Evolutionary conservation across 352 stramenopile genomes (phyloP), one percentile per base, ranked within the genome.

Genomic region (Phytophthora capsici): DNA sequence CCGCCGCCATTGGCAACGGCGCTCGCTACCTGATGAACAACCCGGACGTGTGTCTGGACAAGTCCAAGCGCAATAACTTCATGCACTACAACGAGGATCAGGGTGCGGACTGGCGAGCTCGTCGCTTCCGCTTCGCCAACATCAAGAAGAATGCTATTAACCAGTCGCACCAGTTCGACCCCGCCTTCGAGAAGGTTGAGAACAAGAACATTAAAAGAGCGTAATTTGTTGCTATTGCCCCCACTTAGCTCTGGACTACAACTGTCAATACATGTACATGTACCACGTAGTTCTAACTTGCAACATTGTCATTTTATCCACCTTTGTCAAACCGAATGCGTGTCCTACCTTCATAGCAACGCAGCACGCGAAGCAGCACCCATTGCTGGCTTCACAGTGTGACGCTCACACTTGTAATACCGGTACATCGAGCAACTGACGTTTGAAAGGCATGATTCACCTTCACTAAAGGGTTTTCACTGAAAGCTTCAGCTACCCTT

Each of bases 131-230:
- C 44, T 75, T 81, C 40, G 78, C 78, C 47, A 82, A 82, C 63
- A 71, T 83, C 48, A 71, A 68, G 47, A 71, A 75, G 51, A 87
- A 84, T 57, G 48, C 75, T 37, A 83, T 87, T 66, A 86, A 88
- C 63, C 79, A 85, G 71, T 88, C 79, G 23, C 72, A 26, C 43
- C 74, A 88, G 64, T 88, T 80, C 58, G 79, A 86, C 55, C 37
- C 57, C n/a, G 61, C 82, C 28, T 87, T 67, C 37, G 64, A 53
- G 16, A 83, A 83, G 60, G 56, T 78, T 9, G 76, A 82, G 64
- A 86, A 86, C 71, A 64, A 80, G 57, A 37, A 22, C 10, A 49
- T 80, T 38, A 49, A 57, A 23, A 19, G 61, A 52, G 34, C 40
- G 34, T 64, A 64, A 51, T 4, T n/a, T 26, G 25, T 22, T 1